Conservation (phyloP, 208 protist genomes). For the Trypanosoma cruzi region DNA sequence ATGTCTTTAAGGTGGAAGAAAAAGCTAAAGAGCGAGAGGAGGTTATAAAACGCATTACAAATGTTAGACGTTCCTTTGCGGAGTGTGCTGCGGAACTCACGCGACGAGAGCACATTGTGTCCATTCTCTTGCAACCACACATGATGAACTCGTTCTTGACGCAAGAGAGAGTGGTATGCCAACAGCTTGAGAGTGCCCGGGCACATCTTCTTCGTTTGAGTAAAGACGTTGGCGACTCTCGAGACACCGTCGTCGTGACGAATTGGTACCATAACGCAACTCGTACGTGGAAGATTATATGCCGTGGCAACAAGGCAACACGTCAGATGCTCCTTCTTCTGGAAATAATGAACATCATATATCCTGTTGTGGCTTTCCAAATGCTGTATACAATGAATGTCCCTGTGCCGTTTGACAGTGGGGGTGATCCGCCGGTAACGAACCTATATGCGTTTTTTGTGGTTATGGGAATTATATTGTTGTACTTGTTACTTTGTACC, state of each 20-base stretch:
- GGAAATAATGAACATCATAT: slow-evolving; percentile 84
- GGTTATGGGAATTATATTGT: slow-evolving; percentile 40
- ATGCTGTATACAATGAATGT: slow-evolving; percentile 89
- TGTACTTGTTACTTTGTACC: slow-evolving; percentile 41
- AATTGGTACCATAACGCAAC: slow-evolving; percentile 91
- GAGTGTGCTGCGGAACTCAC: slow-evolving; percentile 80
- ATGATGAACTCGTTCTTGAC: slow-evolving; percentile 64
- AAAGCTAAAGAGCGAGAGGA: slow-evolving; percentile 49
- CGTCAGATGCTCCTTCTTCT: slow-evolving; percentile 74
- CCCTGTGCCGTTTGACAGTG: slow-evolving; percentile 58
- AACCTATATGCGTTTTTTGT: slow-evolving; percentile 69
- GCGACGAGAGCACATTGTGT: slow-evolving; percentile 69
- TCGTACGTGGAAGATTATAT: slow-evolving; percentile 67
- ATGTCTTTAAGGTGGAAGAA: slow-evolving; percentile 63
- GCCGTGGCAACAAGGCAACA: slow-evolving; percentile 67
- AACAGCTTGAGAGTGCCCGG: slow-evolving; percentile 61
- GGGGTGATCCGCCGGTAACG: slow-evolving; percentile 45
- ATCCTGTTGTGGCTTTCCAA: slow-evolving; percentile 76
- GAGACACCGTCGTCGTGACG: slow-evolving; percentile 76
- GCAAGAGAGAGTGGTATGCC: slow-evolving; percentile 41
- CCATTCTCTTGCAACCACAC: slow-evolving; percentile 62
- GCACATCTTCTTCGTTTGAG: slow-evolving; percentile 69
- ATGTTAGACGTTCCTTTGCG: slow-evolving; percentile 78
- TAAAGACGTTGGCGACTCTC: slow-evolving; percentile 78
- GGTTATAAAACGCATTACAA: slow-evolving; percentile 77